Conservation (phyloP, 169 alveolate genomes). For the Perkinsus chesapeaki region DNA sequence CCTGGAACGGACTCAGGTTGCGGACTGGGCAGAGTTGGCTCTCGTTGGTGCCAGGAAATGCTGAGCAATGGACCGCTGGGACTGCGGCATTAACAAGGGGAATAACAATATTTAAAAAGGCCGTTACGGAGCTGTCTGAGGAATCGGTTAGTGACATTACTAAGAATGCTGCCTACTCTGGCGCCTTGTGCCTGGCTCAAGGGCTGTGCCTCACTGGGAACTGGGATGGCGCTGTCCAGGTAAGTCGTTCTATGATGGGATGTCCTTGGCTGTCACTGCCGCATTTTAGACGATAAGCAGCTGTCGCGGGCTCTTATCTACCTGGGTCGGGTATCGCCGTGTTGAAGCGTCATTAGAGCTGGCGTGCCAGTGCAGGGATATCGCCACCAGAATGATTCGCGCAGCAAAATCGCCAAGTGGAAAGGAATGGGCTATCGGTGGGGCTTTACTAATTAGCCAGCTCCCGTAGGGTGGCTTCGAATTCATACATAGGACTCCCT, state of each 20-base stretch:
- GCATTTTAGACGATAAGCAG: neutral
- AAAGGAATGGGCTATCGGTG: neutral
- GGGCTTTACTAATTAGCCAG: neutral
- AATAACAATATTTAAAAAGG: neutral
- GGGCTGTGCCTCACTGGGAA: neutral
- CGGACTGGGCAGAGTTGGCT: conserved; percentile 1
- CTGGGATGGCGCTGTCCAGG: neutral
- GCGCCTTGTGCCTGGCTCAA: neutral
- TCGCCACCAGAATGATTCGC: neutral
- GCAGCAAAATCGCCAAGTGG: neutral
- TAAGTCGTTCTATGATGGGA: neutral
- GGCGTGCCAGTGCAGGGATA: neutral
- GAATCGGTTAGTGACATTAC: neutral
- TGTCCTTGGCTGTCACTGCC: neutral
- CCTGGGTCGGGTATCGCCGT: neutral
- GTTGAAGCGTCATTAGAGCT: neutral
- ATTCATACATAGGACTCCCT: neutral
- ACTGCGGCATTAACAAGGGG: neutral
- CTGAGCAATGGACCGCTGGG: neutral
- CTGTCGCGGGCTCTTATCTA: neutral
- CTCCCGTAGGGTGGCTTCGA: neutral
- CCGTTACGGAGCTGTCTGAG: neutral
- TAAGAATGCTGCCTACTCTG: neutral
- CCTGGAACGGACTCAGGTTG: neutral
- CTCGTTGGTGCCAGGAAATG: neutral